Conservation (phyloP, 495 filamentous ascomycete genomes). For the Penicillium nucicola region DNA sequence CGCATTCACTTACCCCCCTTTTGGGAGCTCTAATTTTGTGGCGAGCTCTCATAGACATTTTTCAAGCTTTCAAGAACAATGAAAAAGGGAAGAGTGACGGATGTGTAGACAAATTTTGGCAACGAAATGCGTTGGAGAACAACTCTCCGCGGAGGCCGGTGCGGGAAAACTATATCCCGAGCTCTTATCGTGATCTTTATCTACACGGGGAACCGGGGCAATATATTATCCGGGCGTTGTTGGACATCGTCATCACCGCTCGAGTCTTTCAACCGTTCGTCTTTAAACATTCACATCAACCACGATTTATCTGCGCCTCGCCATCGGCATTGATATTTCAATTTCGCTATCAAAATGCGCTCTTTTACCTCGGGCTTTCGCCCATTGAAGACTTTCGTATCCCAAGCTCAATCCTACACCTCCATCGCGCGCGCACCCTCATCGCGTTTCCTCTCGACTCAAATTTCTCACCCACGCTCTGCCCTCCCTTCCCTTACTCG, state of each 20-base stretch:
- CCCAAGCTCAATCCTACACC: slow-evolving; percentile 2
- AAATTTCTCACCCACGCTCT: slow-evolving; percentile 1
- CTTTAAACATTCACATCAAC: neutral
- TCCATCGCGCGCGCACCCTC: slow-evolving; percentile 6
- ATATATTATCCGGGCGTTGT: too few species aligned
- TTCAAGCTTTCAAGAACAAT: slow-evolving; percentile 8
- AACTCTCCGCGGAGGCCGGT: slow-evolving; percentile 22
- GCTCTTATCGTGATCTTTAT: too few species aligned
- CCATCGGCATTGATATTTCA: too few species aligned
- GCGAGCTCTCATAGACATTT: slow-evolving; percentile 63
- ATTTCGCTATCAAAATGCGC: slow-evolving; percentile 10
- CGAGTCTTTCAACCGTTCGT: neutral
- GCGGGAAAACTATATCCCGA: slow-evolving; percentile 1
- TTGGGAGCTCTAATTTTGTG: slow-evolving; percentile 71
- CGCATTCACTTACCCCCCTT: slow-evolving; percentile 54
- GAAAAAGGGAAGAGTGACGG: neutral
- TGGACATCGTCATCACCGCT: slow-evolving; percentile 2
- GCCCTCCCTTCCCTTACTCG: neutral
- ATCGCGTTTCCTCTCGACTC: slow-evolving; percentile 16
- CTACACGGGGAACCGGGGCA: too few species aligned
- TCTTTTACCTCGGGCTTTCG: slow-evolving; percentile 17
- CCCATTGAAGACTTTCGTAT: slow-evolving; percentile 13
- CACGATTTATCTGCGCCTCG: too few species aligned
- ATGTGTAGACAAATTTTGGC: neutral
- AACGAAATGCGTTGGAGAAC: neutral